Percentiles rank a stretch among this genome's conserved stretches.
These are phyloP conservation scores for Entomophthora muscae DNA, from an alignment of 371 early-diverging fungal species.

Conservation along the genomic window DNA sequence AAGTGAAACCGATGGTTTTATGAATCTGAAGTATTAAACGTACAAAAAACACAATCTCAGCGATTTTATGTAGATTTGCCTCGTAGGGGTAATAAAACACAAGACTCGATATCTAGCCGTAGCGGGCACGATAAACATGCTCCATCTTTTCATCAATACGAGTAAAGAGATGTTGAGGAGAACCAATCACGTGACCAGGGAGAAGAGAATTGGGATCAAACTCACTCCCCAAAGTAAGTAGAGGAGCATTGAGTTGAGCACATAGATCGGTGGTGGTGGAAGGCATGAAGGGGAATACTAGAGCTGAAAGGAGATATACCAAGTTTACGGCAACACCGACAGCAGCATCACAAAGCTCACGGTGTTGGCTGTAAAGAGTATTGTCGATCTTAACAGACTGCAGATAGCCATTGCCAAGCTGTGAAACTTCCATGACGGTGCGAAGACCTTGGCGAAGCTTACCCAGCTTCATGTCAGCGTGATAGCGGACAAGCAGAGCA, in stretches of 20 bases:
- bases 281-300: constrained; percentile 93
- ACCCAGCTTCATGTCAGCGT: constrained; percentile 61
- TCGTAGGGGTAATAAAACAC: no score
- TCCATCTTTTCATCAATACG: constrained; percentile 69
- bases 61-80: no score
- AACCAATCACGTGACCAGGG: constrained; percentile 68
- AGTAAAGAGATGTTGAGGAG: constrained; percentile 80
- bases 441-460: constrained; percentile 75
- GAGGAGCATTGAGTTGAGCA: constrained; percentile 62
- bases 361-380: constrained; percentile 52
- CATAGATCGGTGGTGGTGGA: constrained; percentile 56
- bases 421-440: constrained; percentile 83
- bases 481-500: constrained; percentile 51
- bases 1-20: no score
- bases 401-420: constrained; percentile 88
- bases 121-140: constrained; percentile 27
- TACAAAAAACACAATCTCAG: no score
- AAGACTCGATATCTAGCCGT: no score
- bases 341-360: constrained; percentile 70
- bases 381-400: constrained; percentile 87
- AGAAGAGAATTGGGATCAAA: constrained; percentile 39
- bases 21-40: no score
- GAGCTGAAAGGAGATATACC: constrained; percentile 67
- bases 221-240: constrained; percentile 54
- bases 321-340: constrained; percentile 69